Base-by-base conservation (phyloP, 495 filamentous ascomycete genomes). In the Neurospora sp. region DNA sequence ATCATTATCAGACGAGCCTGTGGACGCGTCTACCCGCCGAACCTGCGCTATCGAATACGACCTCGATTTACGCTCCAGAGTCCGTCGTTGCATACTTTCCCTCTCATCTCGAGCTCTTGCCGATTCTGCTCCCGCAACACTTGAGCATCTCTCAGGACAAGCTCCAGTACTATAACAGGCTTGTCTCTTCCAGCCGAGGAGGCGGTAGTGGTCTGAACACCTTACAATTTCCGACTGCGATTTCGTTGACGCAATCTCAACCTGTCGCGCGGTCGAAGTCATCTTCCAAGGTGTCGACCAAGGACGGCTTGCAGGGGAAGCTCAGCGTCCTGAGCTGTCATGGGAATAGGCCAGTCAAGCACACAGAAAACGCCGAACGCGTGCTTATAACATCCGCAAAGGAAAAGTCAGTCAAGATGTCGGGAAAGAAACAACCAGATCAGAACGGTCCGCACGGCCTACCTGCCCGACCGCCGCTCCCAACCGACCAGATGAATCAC, bases 301-400 rank as follows among this genome's bases (percentile, higher is more conserved):
- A 85, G 76, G 81, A 88, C 74, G 78, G 76, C 71, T 74, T 77
- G 65, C 80, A 82, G 77, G 75, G 80, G 61, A 79, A 82, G 77
- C 70, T 70, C 68, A 74, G 77, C 79, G 77, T 76, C 72, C 84
- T 84, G 79, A 85, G 79, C 82, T 84, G 87, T 84, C 86, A 89
- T 89, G 87, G 86, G 86, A 87, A 84, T 87, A 87, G 85, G 80
- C 77, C 82, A 73, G 79, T 81, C 41, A 81, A 82, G 71, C 79
- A 77, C 77, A 81, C 79, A 70, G 84, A 83, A 72, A 86, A 83
- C 84, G 82, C 83, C 82, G 86, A 87, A 78, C 86, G 86, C 77
- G 81, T 80, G 82, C 84, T 84, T 82, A 84, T 87, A 83, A 84
- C 83, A 80, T 78, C 82, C 71, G 78, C 71, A 78, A 86, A 86